These are phyloP conservation scores for Speleostelium caveatum DNA, from an alignment of 78 protist species.

Conservation along the genomic window DNA sequence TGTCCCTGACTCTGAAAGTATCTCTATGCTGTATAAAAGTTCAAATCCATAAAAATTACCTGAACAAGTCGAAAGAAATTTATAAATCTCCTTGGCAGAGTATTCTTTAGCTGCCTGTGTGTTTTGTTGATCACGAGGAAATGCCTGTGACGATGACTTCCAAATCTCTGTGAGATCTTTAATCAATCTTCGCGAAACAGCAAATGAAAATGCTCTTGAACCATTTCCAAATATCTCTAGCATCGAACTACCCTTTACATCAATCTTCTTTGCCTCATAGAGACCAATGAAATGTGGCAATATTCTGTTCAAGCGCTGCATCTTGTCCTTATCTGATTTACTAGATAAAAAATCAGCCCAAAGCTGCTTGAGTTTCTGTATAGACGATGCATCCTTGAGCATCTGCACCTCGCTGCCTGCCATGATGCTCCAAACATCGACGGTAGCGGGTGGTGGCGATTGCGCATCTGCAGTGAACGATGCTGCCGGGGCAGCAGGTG, in stretches of 20 bases:
- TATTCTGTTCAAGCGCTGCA: constrained; percentile 4
- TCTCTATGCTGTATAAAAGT: constrained; percentile 24
- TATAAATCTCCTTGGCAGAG: constrained; percentile 25
- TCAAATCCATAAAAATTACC: constrained; percentile 39
- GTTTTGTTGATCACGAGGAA: constrained; percentile 3
- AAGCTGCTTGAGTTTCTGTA: constrained; percentile 16
- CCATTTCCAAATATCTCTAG: constrained; percentile 59
- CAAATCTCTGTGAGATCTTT: constrained; percentile 48
- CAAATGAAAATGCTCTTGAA: constrained; percentile 58
- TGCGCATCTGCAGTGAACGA: neutral
- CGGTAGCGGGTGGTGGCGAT: neutral
- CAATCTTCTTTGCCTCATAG: constrained; percentile 18
- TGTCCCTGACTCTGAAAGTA: constrained; percentile 40
- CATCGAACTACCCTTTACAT: neutral
- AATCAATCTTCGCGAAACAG: constrained; percentile 51
- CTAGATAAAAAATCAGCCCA: constrained; percentile 62
- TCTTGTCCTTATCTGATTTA: constrained; percentile 58
- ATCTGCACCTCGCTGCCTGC: constrained; percentile 19
- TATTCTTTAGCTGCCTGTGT: constrained; percentile 28
- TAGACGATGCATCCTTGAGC: neutral
- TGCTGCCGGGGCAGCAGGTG: neutral
- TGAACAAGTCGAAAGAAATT: constrained; percentile 11
- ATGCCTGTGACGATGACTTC: neutral
- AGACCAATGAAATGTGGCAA: constrained; percentile 44
- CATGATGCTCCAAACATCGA: constrained; percentile 46